Evolutionary conservation across 257 asterid species (phyloP), one percentile per base, ranked within the genome.

Genomic region (Capsicum pubescens): DNA sequence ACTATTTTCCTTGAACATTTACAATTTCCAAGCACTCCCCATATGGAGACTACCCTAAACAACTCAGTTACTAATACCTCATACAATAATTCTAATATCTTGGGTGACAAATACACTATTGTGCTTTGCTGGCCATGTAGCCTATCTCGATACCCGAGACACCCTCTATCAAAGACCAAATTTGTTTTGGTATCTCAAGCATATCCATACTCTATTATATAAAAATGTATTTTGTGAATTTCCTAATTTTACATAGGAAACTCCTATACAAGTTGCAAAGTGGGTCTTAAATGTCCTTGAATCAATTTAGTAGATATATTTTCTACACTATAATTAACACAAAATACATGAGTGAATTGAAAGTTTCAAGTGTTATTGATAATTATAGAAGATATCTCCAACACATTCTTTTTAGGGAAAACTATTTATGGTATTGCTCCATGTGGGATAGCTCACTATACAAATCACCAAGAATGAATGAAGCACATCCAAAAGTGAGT

Each of bases 401-500:
- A 6, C 21, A 11, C 55, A 69, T 69, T n/a, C 32, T 69, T 69
- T 16, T 69, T 4, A 8, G 78, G 21, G 16, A 35, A 48, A 66
- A 67, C 21, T 67, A 52, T 67, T 35, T 44, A 70, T 36, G 17
- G 35, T 17, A 44, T 17, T 44, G 32, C 79, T 16, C 79, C 79
- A 42, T 44, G 79, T 17, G 14, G 79, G 35, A 70, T 42, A 70
- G 9, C 57, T 16, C 35, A 17, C 1, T 4, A 15, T 70, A 42
- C 56, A 70, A 70, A 44, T 17, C 55, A 54, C 78, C 56, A 44
- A 70, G 56, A 67, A 67, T 35, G 26, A 14, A 36, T 67, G 48
- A 39, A 36, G 79, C 35, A 44, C 35, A 70, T 70, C 56, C 56
- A 70, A 42, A 42, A 42, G 79, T 70, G 35, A 44, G 79, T 70